phyloP scores from a whole-genome alignment of 2,329 filamentous ascomycete species.

The Ampelomyces quisqualis region DNA sequence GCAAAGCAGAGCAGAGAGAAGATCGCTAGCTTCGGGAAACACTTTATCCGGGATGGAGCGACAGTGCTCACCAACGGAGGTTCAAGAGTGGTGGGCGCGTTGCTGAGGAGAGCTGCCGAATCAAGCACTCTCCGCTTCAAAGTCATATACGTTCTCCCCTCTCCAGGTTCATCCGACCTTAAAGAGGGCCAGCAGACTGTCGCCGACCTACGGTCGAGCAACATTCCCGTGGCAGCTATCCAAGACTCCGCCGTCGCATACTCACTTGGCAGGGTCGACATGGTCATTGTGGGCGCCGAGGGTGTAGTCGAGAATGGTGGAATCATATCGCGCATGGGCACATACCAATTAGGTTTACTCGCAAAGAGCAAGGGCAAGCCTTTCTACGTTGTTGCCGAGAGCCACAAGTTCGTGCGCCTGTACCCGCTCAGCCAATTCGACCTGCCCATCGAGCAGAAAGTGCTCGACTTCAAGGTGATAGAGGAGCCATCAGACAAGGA shows the following conservation, averaged over 20 bases:
- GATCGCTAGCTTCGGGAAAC: conserved; percentile 76
- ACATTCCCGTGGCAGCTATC: conserved; percentile 81
- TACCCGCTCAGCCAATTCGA: conserved; percentile 82
- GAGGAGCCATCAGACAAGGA: conserved; percentile 34
- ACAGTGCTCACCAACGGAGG: conserved; percentile 91
- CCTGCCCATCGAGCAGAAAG: conserved; percentile 74
- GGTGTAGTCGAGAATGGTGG: conserved; percentile 93
- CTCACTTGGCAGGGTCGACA: conserved; percentile 71
- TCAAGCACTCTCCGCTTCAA: conserved; percentile 68
- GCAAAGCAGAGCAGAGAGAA: conserved; percentile 82
- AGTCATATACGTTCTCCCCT: conserved; percentile 68
- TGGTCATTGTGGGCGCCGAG: conserved; percentile 68
- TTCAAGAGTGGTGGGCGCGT: conserved; percentile 75
- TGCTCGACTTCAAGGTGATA: conserved; percentile 69
- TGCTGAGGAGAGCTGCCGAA: conserved; percentile 73
- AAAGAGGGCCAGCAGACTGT: conserved; percentile 71
- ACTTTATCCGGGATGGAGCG: conserved; percentile 74
- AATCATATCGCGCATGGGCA: conserved; percentile 83
- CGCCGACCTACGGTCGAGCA: conserved; percentile 66
- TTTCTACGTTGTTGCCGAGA: conserved; percentile 91
- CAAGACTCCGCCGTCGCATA: conserved; percentile 75
- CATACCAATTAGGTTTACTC: conserved; percentile 80
- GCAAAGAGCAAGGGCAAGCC: conserved; percentile 72
- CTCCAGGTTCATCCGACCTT: conserved; percentile 37
- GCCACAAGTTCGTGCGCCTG: conserved; percentile 91